Conservation (phyloP, 192 early-diverging fungal genomes). For the Piromyces finnis region DNA sequence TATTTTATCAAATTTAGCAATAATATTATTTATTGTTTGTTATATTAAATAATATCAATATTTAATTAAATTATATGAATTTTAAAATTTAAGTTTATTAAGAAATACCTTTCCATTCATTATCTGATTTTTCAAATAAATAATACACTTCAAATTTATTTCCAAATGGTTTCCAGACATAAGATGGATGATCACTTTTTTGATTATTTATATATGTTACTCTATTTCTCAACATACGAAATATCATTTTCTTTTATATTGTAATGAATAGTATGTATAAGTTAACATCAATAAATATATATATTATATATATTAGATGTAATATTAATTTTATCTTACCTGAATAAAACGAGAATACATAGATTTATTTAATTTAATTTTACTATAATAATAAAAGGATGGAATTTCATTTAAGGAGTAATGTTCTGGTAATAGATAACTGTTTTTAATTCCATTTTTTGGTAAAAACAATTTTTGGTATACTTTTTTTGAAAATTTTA, state of each 20-base stretch:
- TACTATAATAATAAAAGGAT: not conserved
- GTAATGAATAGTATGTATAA: too few relatives aligned
- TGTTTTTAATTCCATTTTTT: not conserved
- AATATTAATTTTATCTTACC: not conserved
- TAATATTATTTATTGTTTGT: too few relatives aligned
- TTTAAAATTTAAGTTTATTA: too few relatives aligned
- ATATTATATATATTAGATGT: too few relatives aligned
- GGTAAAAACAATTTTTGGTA: not conserved
- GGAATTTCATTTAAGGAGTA: not conserved
- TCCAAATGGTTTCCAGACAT: not conserved
- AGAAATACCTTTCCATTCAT: not conserved
- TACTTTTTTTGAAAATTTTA: not conserved
- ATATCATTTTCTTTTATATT: not conserved
- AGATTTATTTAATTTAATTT: not conserved
- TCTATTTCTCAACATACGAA: not conserved
- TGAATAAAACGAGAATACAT: not conserved
- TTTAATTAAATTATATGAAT: too few relatives aligned
- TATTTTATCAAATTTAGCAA: too few relatives aligned
- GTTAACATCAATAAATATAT: too few relatives aligned
- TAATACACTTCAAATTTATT: not conserved
- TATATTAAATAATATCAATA: too few relatives aligned
- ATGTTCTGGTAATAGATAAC: not conserved
- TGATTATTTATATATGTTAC: not conserved
- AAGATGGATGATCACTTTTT: not conserved
- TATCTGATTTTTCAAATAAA: not conserved